These are phyloP conservation scores for Phaeosphaeria sp. DNA, from an alignment of 2,329 filamentous ascomycete genomes.

Conservation along the genomic window DNA sequence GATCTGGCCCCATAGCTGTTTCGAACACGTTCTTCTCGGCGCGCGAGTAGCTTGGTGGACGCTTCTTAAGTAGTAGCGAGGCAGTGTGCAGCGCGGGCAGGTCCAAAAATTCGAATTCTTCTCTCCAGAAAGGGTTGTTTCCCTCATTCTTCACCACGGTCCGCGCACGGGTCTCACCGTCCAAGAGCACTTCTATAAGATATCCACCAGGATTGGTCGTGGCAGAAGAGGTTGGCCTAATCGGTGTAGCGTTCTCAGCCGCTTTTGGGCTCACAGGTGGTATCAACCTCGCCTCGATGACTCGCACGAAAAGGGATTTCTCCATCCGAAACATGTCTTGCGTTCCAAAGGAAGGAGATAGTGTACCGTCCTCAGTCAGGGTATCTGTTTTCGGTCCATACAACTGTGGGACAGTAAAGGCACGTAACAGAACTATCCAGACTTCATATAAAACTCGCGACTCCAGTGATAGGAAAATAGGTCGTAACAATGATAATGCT, in stretches of 20 bases:
- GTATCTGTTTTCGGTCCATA: constrained; percentile 70
- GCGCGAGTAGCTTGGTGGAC: constrained; percentile 50
- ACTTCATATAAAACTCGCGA: constrained; percentile 92
- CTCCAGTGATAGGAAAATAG: constrained; percentile 87
- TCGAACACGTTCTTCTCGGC: constrained; percentile 49
- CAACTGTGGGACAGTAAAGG: constrained; percentile 89
- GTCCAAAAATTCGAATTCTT: constrained; percentile 79
- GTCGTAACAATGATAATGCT: constrained; percentile 78
- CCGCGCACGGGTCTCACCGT: constrained; percentile 78
- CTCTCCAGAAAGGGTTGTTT: constrained; percentile 80
- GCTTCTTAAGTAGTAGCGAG: constrained; percentile 73
- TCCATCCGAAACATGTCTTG: constrained; percentile 72
- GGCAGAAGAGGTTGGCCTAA: constrained; percentile 41
- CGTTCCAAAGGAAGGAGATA: constrained; percentile 49
- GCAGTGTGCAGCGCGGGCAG: constrained; percentile 73
- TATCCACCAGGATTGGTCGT: constrained; percentile 65
- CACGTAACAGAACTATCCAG: constrained; percentile 90
- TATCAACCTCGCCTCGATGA: constrained; percentile 67
- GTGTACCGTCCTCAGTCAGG: constrained; percentile 47
- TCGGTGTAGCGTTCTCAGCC: constrained; percentile 31
- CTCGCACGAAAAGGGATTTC: constrained; percentile 63
- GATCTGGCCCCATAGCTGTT: constrained; percentile 31
- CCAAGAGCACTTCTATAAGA: constrained; percentile 78
- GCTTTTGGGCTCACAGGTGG: constrained; percentile 48
- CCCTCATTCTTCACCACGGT: constrained; percentile 75